phyloP scores from a whole-genome alignment of 2,329 filamentous ascomycete genomes.

The Diaporthe citri region DNA sequence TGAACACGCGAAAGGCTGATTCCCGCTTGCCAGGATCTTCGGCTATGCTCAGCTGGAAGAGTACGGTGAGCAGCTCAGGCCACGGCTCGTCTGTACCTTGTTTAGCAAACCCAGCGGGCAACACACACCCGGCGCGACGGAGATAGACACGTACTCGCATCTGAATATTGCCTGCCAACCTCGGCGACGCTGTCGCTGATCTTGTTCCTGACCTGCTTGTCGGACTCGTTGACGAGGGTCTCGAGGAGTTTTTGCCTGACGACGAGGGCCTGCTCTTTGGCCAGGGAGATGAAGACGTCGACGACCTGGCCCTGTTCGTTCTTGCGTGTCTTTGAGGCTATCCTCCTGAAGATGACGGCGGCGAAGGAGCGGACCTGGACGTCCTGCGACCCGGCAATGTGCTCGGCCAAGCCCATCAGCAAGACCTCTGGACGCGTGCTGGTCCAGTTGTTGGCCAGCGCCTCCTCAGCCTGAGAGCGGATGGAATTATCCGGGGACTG shows the following conservation, averaged over 20 bases:
- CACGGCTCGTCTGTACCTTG: slow-evolving; percentile 77
- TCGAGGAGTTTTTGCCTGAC: slow-evolving; percentile 89
- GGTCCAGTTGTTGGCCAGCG: slow-evolving; percentile 92
- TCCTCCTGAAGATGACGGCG: slow-evolving; percentile 93
- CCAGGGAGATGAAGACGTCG: slow-evolving; percentile 88
- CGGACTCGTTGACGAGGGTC: slow-evolving; percentile 78
- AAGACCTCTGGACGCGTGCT: slow-evolving; percentile 84
- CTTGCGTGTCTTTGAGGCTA: slow-evolving; percentile 90
- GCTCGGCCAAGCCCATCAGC: slow-evolving; percentile 93
- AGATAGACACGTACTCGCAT: slow-evolving; percentile 76
- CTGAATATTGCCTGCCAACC: slow-evolving; percentile 92
- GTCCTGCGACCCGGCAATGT: slow-evolving; percentile 84
- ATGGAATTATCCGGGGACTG: slow-evolving; percentile 90
- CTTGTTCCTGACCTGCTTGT: slow-evolving; percentile 87
- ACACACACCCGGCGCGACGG: background rate
- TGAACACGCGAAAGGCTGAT: slow-evolving; percentile 94
- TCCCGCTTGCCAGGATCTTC: slow-evolving; percentile 87
- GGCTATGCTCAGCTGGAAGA: slow-evolving; percentile 93
- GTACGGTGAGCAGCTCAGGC: slow-evolving; percentile 86
- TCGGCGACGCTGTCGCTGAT: slow-evolving; percentile 98
- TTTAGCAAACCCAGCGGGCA: slow-evolving; percentile 28
- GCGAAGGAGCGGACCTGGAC: slow-evolving; percentile 89
- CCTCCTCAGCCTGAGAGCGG: slow-evolving; percentile 88
- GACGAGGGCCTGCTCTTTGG: slow-evolving; percentile 77
- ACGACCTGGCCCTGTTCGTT: slow-evolving; percentile 76